Evolutionary conservation across 2,329 filamentous ascomycete species (phyloP).

Genomic region (Clonostachys sp.): DNA sequence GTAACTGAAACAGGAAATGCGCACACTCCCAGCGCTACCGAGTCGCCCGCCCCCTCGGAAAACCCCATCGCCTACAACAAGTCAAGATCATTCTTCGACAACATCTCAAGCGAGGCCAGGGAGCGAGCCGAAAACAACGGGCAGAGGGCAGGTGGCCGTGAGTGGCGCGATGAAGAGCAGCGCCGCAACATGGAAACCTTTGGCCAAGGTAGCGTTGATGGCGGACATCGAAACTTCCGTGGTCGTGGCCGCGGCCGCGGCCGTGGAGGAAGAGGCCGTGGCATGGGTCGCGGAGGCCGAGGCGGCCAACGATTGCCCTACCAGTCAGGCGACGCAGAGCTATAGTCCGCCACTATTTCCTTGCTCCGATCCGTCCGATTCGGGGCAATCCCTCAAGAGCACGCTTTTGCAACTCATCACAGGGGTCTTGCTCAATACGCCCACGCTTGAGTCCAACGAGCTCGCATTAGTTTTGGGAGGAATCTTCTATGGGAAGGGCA

Average conservation of each 20-base stretch:
- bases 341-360: too few species aligned
- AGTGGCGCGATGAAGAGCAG: conserved; percentile 90
- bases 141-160: conserved; percentile 69
- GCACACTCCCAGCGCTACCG: conserved; percentile 22
- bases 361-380: too few species aligned
- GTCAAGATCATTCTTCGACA: conserved; percentile 90
- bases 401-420: too few species aligned
- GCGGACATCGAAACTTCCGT: conserved; percentile 70
- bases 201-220: conserved; percentile 91
- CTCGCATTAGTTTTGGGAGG: not conserved
- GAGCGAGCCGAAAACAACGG: conserved; percentile 73
- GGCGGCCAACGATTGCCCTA: conserved; percentile 26
- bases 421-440: too few species aligned
- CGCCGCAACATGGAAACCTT: conserved; percentile 97
- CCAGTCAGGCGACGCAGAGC: conserved; percentile 12
- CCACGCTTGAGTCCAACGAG: too few species aligned
- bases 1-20: conserved; percentile 44
- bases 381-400: too few species aligned
- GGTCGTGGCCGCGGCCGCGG: conserved; percentile 75
- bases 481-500: not conserved
- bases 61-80: conserved; percentile 72
- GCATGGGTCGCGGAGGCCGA: conserved; percentile 31
- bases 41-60: conserved; percentile 33
- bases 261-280: conserved; percentile 33
- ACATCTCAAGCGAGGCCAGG: conserved; percentile 91